phyloP scores from a whole-genome alignment of 139 green algal genomes.

The Penium margaritaceum region DNA sequence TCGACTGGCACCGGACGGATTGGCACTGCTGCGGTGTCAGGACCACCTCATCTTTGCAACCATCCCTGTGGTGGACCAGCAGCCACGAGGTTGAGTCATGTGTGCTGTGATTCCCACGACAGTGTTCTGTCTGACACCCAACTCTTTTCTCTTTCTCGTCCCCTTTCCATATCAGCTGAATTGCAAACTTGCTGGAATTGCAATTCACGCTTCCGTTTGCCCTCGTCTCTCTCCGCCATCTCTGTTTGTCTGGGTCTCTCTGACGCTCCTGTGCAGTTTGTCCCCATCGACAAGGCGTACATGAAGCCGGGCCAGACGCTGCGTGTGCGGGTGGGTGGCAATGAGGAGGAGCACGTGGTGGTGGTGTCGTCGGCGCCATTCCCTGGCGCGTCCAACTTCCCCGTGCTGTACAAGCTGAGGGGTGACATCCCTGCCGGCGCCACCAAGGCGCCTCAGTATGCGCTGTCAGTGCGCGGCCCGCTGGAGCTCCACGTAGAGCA shows the following conservation, averaged over 20 bases:
- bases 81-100: too few species aligned
- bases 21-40: too few species aligned
- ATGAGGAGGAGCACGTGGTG: background rate
- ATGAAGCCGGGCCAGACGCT: constrained; percentile 35
- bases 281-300: constrained; percentile 40
- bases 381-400: constrained; percentile 13
- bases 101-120: too few species aligned
- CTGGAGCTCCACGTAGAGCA: constrained; percentile 41
- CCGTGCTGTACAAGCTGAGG: constrained; percentile 38
- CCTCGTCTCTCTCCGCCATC: too few species aligned
- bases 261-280: constrained; percentile 18
- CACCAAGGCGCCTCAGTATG: constrained; percentile 44
- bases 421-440: constrained; percentile 43
- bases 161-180: too few species aligned
- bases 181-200: too few species aligned
- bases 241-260: background rate
- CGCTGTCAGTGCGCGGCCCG: constrained; percentile 31
- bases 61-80: too few species aligned
- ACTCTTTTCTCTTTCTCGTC: too few species aligned
- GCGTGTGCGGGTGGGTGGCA: constrained; percentile 4
- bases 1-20: too few species aligned
- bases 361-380: constrained; percentile 16
- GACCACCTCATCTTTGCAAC: too few species aligned
- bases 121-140: too few species aligned
- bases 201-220: too few species aligned